Conservation (phyloP, 139 green algal species). For the Chlorella sp. region DNA sequence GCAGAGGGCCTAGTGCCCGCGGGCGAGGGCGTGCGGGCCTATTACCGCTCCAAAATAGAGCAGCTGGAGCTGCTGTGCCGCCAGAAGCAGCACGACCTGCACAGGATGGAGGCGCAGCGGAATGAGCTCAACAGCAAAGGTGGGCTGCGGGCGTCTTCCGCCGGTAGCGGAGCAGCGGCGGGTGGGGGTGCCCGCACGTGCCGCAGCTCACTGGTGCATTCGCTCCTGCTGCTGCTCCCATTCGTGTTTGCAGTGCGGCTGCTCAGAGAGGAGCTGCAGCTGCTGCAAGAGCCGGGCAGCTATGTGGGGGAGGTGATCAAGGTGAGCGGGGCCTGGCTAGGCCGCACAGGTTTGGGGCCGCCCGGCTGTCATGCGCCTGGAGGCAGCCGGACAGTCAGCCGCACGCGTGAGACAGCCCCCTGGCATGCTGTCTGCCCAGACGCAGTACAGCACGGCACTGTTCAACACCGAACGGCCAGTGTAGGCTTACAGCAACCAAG, state of each 20-base stretch:
- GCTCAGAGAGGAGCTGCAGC: constrained; percentile 96
- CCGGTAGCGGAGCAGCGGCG: background rate
- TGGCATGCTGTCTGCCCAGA: too few species aligned
- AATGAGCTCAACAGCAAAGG: constrained; percentile 99
- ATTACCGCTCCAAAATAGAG: constrained; percentile 94
- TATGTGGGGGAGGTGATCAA: constrained; percentile 99
- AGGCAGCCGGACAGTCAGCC: too few species aligned
- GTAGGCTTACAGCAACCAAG: too few species aligned
- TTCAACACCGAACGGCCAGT: too few species aligned
- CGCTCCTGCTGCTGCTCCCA: background rate
- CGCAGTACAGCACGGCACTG: too few species aligned
- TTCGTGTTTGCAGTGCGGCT: constrained; percentile 83
- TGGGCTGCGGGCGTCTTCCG: constrained; percentile 28
- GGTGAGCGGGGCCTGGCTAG: constrained; percentile 47
- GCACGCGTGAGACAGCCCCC: too few species aligned
- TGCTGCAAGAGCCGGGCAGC: constrained; percentile 98
- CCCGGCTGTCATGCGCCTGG: too few species aligned
- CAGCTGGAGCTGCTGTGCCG: constrained; percentile 91
- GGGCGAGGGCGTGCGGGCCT: constrained; percentile 68
- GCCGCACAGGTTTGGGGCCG: background rate
- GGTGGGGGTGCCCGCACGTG: background rate
- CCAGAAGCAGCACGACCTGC: constrained; percentile 94
- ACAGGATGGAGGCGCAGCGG: constrained; percentile 96
- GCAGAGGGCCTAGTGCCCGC: background rate
- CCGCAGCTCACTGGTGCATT: background rate